A percentile compares a stretch with the other conserved stretches of the same genome.
phyloP scores from a whole-genome alignment of 2,329 filamentous ascomycete species.

The Fusarium sp. region DNA sequence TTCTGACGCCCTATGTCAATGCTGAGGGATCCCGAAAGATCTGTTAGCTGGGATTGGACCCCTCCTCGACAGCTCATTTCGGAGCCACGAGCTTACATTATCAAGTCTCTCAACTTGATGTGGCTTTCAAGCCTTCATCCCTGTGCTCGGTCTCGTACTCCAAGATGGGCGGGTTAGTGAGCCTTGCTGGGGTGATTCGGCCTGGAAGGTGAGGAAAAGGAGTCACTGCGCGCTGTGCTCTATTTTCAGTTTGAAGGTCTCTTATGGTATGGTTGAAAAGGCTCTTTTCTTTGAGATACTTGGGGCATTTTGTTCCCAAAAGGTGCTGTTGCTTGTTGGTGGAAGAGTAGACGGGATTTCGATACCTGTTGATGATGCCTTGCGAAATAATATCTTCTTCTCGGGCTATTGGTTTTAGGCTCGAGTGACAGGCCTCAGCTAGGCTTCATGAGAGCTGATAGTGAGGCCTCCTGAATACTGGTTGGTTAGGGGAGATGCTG shows the following conservation, averaged over 20 bases:
- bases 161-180: fast-evolving
- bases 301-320: background rate
- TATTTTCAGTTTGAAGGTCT: background rate
- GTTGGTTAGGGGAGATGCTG: too few species aligned
- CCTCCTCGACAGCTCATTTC: background rate
- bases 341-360: background rate
- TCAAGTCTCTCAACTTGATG: background rate
- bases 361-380: background rate
- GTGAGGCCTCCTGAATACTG: background rate
- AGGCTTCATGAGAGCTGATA: too few species aligned
- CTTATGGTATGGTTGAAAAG: background rate
- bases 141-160: background rate
- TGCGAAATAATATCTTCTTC: background rate
- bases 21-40: background rate
- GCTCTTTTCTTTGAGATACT: background rate
- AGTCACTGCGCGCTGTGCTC: background rate
- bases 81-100: background rate
- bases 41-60: background rate
- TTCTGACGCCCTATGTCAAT: background rate
- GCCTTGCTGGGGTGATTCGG: background rate
- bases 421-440: background rate
- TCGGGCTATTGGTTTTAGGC: background rate
- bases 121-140: background rate
- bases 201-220: background rate
- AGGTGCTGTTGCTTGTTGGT: background rate